Evolutionary conservation across 805 yeast species (phyloP).

Genomic region (Yarrowia phangngaensis): DNA sequence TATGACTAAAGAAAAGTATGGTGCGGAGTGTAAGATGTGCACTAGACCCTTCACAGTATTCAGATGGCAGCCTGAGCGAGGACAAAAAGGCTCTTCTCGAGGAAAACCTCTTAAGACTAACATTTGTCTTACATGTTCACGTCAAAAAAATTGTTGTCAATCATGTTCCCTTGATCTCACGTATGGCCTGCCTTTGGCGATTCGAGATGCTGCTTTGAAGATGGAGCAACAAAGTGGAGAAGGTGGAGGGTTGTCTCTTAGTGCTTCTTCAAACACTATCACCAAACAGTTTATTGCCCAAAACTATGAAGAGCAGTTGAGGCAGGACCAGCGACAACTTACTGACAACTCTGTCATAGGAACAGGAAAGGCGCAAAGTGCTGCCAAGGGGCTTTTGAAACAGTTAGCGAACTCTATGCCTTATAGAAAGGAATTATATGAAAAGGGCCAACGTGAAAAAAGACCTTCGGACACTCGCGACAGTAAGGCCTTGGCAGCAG

Average conservation of each 20-base stretch:
- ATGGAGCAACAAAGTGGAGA: conserved; percentile 56
- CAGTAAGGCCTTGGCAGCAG: conserved; percentile 37
- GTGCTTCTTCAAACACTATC: conserved; percentile 50
- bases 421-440: conserved; percentile 33
- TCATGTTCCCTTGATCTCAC: conserved; percentile 77
- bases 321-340: conserved; percentile 31
- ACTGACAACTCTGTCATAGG: conserved; percentile 30
- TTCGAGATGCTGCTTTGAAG: conserved; percentile 75
- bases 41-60: conserved; percentile 79
- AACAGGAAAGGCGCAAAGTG: conserved; percentile 37
- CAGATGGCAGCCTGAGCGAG: conserved; percentile 59
- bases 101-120: conserved; percentile 44
- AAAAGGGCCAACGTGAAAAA: conserved; percentile 13
- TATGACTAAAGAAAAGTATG: conserved; percentile 64
- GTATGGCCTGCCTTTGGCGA: conserved; percentile 71
- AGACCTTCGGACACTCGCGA: conserved; percentile 29
- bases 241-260: conserved; percentile 36
- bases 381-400: conserved; percentile 52
- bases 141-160: conserved; percentile 80
- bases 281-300: conserved; percentile 56
- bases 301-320: conserved; percentile 42
- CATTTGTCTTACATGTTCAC: conserved; percentile 76
- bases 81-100: conserved; percentile 40
- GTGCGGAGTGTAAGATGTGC: conserved; percentile 82
- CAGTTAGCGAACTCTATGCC: conserved; percentile 44